Percentiles rank a stretch among this genome's conserved stretches.
Evolutionary conservation across 495 filamentous ascomycete genomes (phyloP).

Genomic region (Hypoxylon fuscum): DNA sequence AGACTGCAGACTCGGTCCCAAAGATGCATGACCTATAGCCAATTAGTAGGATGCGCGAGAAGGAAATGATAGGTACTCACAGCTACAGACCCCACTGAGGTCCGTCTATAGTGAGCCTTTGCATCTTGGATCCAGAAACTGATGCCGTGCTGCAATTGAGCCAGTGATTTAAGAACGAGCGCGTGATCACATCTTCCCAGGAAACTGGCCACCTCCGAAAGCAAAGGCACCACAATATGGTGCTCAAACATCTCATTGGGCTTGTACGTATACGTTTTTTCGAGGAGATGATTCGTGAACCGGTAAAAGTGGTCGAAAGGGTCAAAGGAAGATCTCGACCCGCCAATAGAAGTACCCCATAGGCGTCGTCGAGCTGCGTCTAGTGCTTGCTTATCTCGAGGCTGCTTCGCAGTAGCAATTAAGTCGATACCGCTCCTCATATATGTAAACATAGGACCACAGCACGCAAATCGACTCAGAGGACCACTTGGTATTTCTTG

Average conservation of each 20-base stretch:
- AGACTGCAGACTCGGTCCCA: constrained; percentile 53
- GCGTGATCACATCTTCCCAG: constrained; percentile 50
- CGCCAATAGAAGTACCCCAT: constrained; percentile 62
- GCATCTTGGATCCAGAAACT: constrained; percentile 68
- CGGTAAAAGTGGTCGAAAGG: constrained; percentile 70
- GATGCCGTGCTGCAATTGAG: constrained; percentile 67
- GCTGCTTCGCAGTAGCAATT: constrained; percentile 52
- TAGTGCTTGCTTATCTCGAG: constrained; percentile 63
- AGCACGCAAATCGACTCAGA: no score
- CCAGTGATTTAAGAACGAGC: constrained; percentile 51
- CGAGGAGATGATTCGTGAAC: constrained; percentile 56
- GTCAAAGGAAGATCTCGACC: constrained; percentile 60
- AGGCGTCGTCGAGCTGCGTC: constrained; percentile 66
- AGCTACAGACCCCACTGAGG: constrained; percentile 39
- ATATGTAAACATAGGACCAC: no score
- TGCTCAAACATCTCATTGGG: constrained; percentile 36
- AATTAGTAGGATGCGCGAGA: constrained; percentile 29
- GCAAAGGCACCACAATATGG: constrained; percentile 30
- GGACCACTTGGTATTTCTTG: constrained; percentile 23
- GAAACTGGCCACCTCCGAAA: constrained; percentile 49
- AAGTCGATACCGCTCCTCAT: constrained; percentile 47
- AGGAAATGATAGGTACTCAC: constrained; percentile 46
- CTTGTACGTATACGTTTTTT: constrained; percentile 53
- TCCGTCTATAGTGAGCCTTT: constrained; percentile 45
- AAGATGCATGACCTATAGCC: constrained; percentile 46